Evolutionary conservation across 495 filamentous ascomycete genomes (phyloP), one percentile per base, ranked within the genome.

Genomic region (Rhypophila decipiens): DNA sequence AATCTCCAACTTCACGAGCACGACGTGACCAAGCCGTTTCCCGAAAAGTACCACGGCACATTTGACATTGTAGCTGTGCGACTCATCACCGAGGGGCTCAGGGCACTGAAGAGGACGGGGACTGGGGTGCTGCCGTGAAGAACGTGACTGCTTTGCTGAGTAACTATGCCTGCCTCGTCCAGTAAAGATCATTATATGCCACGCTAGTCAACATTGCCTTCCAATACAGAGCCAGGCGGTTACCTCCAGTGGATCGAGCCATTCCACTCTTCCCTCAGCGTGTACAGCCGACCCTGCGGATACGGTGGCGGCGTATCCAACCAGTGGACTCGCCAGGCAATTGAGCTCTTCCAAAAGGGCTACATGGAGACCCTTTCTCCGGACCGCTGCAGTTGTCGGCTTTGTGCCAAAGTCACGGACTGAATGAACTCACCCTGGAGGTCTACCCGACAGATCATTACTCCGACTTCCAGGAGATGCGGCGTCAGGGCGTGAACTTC

Each of bases 11-110:
- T 74, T 34, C 44, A 53, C 24, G 27, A 57, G 11, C 60, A 66
- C 10, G 59, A 72, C 49, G 59, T 71, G 46, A 52, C 58, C 22
- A 34, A 40, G 13, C 64, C 68, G 7, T 61, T 71, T 27, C 62
- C 66, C 0, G 47, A 45, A 2, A 49, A 59, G 2, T 46, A 69
- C 17, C 7, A 50, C 23, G 58, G 58, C 20, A 59, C 49, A 18
- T 74, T 64, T 49, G 69, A 72, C 36, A 36, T 74, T 13, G 63
- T 71, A 15, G 63, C 66, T 23, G 58, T 66, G 31, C 61, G 69
- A 1, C 58, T 71, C 38, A 53, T 67, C 39, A 60, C 27, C 13
- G 27, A 7, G 7, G 27, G 27, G 7, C 13, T 31, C 7, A 31
- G 27, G 27, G 27, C 7, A 13, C 7, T 7, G 7, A 13, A 31